A percentile compares a stretch with the other conserved stretches of the same genome.
Evolutionary conservation across 2,329 filamentous ascomycete genomes (phyloP).

Genomic region (Aspergillus calidoustus): DNA sequence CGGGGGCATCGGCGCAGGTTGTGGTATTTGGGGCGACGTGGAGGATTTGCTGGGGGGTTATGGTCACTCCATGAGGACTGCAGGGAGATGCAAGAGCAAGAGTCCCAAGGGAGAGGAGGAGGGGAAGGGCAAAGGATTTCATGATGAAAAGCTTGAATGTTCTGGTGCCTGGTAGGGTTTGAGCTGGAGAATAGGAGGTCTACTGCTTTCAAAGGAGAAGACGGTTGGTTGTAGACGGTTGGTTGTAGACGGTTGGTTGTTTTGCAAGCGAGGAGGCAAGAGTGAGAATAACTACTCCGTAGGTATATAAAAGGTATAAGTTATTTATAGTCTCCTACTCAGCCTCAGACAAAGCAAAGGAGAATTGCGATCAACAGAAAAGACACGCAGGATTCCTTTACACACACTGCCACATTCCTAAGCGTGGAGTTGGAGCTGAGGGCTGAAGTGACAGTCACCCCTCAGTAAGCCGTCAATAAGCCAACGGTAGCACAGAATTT

Average conservation of each 20-base stretch:
- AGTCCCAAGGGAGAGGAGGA: neutral
- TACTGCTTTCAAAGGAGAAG: no score
- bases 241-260: no score
- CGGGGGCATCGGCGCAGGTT: conserved; percentile 55
- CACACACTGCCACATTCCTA: neutral
- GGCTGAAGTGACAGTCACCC: neutral
- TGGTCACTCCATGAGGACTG: neutral
- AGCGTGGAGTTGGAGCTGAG: neutral
- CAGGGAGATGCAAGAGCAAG: neutral
- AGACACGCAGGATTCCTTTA: conserved; percentile 3
- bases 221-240: no score
- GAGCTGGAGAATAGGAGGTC: no score
- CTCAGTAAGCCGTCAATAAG: neutral
- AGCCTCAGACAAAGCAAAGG: neutral
- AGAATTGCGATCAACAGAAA: neutral
- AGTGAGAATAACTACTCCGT: no score
- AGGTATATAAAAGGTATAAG: neutral
- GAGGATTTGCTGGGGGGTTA: conserved; percentile 37
- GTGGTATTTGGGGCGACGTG: conserved; percentile 62
- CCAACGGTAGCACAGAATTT: conserved; percentile 1
- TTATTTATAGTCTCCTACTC: neutral
- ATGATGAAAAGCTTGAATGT: neutral
- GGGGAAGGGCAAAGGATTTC: neutral
- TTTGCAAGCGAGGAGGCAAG: no score
- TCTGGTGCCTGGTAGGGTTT: neutral